A percentile compares a stretch with the other conserved stretches of the same genome.
Conservation (phyloP, 495 filamentous ascomycete species). For the Cetradonia linearis region DNA sequence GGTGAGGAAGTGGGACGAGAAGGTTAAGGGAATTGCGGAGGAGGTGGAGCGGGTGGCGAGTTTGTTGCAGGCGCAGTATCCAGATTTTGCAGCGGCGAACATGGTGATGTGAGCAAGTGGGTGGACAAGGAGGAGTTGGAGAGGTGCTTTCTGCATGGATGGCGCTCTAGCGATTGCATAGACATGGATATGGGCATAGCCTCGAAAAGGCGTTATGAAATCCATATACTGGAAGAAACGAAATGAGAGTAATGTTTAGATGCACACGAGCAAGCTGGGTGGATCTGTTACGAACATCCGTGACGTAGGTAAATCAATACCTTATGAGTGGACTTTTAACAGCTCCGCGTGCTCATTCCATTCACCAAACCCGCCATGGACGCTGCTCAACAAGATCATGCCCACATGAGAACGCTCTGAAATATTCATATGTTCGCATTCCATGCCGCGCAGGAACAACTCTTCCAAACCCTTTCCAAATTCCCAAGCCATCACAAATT, state of each 20-base stretch:
- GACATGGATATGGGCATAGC: too few species aligned
- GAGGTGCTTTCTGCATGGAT: not conserved
- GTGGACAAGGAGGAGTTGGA: not conserved
- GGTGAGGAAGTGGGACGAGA: constrained; percentile 77
- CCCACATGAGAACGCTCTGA: too few species aligned
- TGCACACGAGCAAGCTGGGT: not conserved
- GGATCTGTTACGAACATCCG: not conserved
- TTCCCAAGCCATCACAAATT: not conserved
- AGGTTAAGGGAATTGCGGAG: constrained; percentile 74
- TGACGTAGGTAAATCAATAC: too few species aligned
- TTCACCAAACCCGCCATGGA: not conserved
- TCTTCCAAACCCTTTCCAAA: not conserved
- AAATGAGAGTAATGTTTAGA: too few species aligned
- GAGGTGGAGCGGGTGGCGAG: constrained; percentile 80
- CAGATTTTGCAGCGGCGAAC: constrained; percentile 28
- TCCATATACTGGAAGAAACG: not conserved
- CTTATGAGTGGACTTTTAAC: too few species aligned
- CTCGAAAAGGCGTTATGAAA: not conserved
- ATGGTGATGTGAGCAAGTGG: not conserved
- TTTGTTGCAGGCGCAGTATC: constrained; percentile 59
- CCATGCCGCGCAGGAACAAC: not conserved
- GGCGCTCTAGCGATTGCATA: constrained; percentile 8
- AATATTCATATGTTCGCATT: too few species aligned
- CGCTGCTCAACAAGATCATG: too few species aligned
- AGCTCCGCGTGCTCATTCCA: not conserved